Conservation (phyloP, 2,329 filamentous ascomycete genomes). For the Emydomyces testavorans region DNA sequence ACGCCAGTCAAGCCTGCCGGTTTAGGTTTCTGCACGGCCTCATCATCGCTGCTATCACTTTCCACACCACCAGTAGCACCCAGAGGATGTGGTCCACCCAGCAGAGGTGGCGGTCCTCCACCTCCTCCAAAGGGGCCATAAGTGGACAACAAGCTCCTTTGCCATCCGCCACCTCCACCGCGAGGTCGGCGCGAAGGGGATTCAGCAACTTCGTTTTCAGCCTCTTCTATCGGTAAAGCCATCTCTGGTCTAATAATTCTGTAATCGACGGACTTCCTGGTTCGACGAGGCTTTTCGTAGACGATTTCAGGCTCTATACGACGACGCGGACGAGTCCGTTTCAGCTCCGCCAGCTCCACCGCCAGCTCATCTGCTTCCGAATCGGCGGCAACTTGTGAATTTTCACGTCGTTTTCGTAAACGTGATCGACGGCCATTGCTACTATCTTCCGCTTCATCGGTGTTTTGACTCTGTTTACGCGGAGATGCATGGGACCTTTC, state of each 20-base stretch:
- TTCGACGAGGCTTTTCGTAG: conserved; percentile 41
- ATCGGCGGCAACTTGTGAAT: conserved; percentile 38
- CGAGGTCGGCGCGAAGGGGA: conserved; percentile 59
- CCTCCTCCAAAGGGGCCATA: conserved; percentile 84
- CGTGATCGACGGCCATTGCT: conserved; percentile 41
- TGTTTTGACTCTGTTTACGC: conserved; percentile 31
- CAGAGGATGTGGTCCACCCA: conserved; percentile 56
- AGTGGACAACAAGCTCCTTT: conserved; percentile 75
- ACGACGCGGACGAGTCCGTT: conserved; percentile 30
- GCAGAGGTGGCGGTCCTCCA: conserved; percentile 57
- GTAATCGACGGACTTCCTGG: conserved; percentile 66
- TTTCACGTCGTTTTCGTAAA: conserved; percentile 39
- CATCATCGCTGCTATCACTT: conserved; percentile 94
- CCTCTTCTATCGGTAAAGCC: conserved; percentile 60
- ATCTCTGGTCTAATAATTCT: conserved; percentile 68
- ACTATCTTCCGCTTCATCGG: conserved; percentile 39
- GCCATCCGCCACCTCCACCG: conserved; percentile 52
- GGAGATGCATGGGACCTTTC: conserved; percentile 37
- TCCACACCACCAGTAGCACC: conserved; percentile 70
- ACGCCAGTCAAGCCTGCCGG: conserved; percentile 53
- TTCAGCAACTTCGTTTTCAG: conserved; percentile 54
- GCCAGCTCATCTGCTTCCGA: conserved; percentile 47
- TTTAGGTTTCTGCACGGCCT: conserved; percentile 54
- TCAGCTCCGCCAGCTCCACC: conserved; percentile 44
- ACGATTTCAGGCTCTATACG: conserved; percentile 27